Conservation (phyloP, 768 basidiomycete genomes). For the Daedaleopsis nitida region DNA sequence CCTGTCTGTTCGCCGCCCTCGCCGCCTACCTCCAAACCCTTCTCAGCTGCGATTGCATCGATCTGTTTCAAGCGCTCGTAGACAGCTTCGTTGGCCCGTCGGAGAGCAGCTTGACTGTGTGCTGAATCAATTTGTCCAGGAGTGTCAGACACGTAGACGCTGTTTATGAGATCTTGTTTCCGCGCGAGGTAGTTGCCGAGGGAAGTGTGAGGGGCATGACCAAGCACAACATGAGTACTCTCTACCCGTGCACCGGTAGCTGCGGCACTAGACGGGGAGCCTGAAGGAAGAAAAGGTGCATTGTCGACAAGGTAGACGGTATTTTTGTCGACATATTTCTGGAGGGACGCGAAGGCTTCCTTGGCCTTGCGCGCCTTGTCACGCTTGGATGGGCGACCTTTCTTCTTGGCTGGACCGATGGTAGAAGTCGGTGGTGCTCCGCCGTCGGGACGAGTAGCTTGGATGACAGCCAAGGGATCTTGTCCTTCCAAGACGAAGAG, state of each 20-base stretch:
- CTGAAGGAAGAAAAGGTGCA: not conserved
- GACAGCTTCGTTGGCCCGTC: constrained; percentile 50
- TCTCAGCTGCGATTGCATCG: constrained; percentile 45
- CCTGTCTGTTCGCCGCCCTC: constrained; percentile 48
- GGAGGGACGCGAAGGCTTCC: constrained; percentile 49
- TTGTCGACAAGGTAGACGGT: constrained; percentile 22
- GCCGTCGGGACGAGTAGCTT: not conserved
- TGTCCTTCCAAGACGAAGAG: constrained; percentile 47
- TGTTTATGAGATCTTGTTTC: constrained; percentile 44
- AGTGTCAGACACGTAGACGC: constrained; percentile 27
- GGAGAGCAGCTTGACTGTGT: constrained; percentile 33
- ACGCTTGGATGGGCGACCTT: constrained; percentile 63
- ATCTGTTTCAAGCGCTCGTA: constrained; percentile 55
- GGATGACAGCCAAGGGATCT: constrained; percentile 25
- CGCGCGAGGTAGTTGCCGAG: constrained; percentile 44
- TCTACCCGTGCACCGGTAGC: not conserved
- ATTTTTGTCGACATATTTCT: constrained; percentile 49
- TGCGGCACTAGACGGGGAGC: not conserved
- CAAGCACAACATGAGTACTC: constrained; percentile 10
- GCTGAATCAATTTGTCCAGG: constrained; percentile 1
- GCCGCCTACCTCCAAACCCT: constrained; percentile 43
- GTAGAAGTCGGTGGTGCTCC: not conserved
- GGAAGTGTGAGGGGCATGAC: constrained; percentile 33
- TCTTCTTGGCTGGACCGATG: constrained; percentile 43
- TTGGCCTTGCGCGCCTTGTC: constrained; percentile 60